A percentile compares a stretch with the other conserved stretches of the same genome.
Conservation (phyloP, 352 stramenopile species). For the Phytophthora chlamydospora region DNA sequence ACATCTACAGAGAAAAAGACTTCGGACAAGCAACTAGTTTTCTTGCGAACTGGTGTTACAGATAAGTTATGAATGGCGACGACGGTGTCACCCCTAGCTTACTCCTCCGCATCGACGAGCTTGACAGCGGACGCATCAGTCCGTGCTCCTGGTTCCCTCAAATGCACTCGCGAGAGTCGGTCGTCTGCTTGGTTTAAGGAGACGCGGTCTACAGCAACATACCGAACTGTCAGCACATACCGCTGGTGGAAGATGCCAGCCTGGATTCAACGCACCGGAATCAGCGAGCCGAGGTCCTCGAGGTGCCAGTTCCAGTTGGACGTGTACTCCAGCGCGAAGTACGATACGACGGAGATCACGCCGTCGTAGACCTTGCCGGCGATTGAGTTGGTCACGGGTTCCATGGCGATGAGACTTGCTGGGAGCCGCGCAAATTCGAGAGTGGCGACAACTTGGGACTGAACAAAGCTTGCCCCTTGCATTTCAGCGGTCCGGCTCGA, state of each 20-base stretch:
- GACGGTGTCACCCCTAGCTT: background rate
- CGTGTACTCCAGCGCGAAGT: slow-evolving; percentile 35
- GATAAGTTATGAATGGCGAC: slow-evolving; percentile 10
- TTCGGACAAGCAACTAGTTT: too few relatives aligned
- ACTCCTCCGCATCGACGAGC: too few relatives aligned
- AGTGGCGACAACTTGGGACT: slow-evolving; percentile 5
- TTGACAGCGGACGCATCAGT: too few relatives aligned
- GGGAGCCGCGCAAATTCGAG: slow-evolving; percentile 12
- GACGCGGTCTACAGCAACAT: slow-evolving; percentile 8
- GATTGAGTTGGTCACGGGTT: slow-evolving; percentile 25
- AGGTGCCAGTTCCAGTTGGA: slow-evolving; percentile 40
- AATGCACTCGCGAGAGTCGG: background rate
- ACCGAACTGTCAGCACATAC: background rate
- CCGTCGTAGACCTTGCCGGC: slow-evolving; percentile 28
- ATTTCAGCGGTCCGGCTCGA: background rate
- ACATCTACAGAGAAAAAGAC: too few relatives aligned
- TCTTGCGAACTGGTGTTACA: background rate
- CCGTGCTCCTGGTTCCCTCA: background rate
- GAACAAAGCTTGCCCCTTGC: slow-evolving; percentile 6
- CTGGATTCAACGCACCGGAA: slow-evolving; percentile 11
- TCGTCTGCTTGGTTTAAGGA: background rate
- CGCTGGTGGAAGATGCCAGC: background rate
- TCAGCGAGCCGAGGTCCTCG: slow-evolving; percentile 28
- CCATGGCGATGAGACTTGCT: slow-evolving; percentile 10
- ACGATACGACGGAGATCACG: slow-evolving; percentile 26